These are phyloP conservation scores for Vanderwaltozyma polyspora DNA, from an alignment of 805 yeast species.

Conservation along the genomic window DNA sequence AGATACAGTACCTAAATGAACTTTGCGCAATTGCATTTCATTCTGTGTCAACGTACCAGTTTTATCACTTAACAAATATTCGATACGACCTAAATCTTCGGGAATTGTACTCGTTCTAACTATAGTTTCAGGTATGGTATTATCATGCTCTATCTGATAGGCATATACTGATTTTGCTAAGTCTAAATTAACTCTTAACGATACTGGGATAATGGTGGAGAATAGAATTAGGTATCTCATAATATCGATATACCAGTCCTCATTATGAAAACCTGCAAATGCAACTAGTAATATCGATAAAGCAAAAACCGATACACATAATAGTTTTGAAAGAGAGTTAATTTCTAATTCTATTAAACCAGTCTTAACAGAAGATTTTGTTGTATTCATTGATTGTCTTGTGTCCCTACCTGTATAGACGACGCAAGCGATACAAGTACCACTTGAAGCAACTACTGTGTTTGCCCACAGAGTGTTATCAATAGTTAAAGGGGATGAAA, in stretches of 20 bases:
- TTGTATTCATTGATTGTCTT: conserved; percentile 88
- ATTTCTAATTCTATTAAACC: conserved; percentile 88
- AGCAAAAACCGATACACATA: conserved; percentile 77
- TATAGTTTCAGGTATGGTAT: conserved; percentile 69
- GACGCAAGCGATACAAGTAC: conserved; percentile 81
- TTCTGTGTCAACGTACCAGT: conserved; percentile 97
- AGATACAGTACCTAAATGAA: conserved; percentile 86
- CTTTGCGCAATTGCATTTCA: conserved; percentile 91
- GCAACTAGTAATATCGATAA: conserved; percentile 69
- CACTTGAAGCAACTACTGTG: conserved; percentile 83
- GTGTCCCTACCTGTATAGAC: conserved; percentile 89
- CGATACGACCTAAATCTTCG: conserved; percentile 93
- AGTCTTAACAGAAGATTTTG: conserved; percentile 73
- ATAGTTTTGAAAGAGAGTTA: conserved; percentile 73
- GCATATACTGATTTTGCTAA: conserved; percentile 94
- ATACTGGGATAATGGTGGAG: conserved; percentile 92
- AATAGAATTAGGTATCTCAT: conserved; percentile 85
- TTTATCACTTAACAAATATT: conserved; percentile 83
- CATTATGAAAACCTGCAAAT: conserved; percentile 57
- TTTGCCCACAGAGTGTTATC: conserved; percentile 98
- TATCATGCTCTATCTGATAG: conserved; percentile 84
- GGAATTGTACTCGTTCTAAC: conserved; percentile 97
- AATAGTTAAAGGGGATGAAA: conserved; percentile 51
- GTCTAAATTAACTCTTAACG: conserved; percentile 86
- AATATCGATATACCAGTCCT: conserved; percentile 80